A percentile compares a stretch with the other conserved stretches of the same genome.
These are phyloP conservation scores for Hypoxylon perforatum DNA, from an alignment of 495 filamentous ascomycete genomes.

Conservation along the genomic window DNA sequence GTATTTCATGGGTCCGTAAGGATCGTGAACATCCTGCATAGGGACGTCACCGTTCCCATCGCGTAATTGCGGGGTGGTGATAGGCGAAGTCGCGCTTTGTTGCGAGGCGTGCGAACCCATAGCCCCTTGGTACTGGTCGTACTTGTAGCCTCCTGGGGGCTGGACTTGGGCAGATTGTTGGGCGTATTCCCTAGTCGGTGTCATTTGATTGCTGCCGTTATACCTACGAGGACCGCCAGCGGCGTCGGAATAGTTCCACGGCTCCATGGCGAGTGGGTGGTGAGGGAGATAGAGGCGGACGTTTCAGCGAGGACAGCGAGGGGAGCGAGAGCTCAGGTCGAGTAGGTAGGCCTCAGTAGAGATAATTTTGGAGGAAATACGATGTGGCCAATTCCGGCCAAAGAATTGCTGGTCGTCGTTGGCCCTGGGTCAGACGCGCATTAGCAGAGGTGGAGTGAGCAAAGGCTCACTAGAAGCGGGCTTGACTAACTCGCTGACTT, in stretches of 20 bases:
- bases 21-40: conserved; percentile 90
- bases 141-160: conserved; percentile 74
- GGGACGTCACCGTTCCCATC: conserved; percentile 84
- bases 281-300: conserved; percentile 19
- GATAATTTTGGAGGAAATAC: conserved; percentile 32
- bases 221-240: conserved; percentile 60
- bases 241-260: conserved; percentile 65
- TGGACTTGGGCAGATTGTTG: conserved; percentile 66
- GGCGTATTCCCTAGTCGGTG: conserved; percentile 56
- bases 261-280: conserved; percentile 63
- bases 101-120: conserved; percentile 65
- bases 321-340: conserved; percentile 14
- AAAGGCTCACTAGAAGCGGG: conserved; percentile 34
- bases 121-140: conserved; percentile 76
- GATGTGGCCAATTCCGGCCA: conserved; percentile 38
- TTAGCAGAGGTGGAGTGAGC: conserved; percentile 35
- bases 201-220: conserved; percentile 59
- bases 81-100: conserved; percentile 71
- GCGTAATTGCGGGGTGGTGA: conserved; percentile 72
- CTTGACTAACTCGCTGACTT: conserved; percentile 31
- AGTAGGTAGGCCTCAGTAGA: conserved; percentile 15
- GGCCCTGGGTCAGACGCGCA: conserved; percentile 34
- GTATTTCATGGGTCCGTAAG: conserved; percentile 84
- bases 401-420: conserved; percentile 31
- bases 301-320: conserved; percentile 4